A percentile compares a stretch with the other conserved stretches of the same genome.
phyloP scores from a whole-genome alignment of 768 basidiomycete species.

The Psilocybe tampanensis region DNA sequence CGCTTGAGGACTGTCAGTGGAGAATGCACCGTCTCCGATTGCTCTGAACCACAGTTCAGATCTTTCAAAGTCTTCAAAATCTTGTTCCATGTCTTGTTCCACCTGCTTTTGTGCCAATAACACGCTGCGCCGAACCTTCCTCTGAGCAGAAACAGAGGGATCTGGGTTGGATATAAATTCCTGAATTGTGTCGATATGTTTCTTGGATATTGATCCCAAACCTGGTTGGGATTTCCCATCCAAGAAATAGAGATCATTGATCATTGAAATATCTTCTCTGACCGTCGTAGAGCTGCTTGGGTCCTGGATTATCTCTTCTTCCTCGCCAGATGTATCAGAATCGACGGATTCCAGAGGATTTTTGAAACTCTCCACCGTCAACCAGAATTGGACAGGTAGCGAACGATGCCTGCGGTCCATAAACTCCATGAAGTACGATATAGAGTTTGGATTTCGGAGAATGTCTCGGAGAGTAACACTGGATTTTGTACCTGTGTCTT shows the following conservation, averaged over 20 bases:
- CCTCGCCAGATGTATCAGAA: slow-evolving; percentile 65
- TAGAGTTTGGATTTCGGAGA: slow-evolving; percentile 83
- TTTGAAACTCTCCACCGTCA: slow-evolving; percentile 97
- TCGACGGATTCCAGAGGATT: slow-evolving; percentile 89
- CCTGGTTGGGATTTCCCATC: slow-evolving; percentile 56
- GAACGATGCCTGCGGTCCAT: slow-evolving; percentile 91
- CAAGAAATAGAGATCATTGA: slow-evolving; percentile 87
- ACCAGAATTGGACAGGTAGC: slow-evolving; percentile 93
- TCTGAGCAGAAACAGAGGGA: slow-evolving; percentile 43
- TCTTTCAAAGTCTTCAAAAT: slow-evolving; percentile 86
- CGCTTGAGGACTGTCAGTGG: slow-evolving; percentile 18
- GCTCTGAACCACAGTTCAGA: slow-evolving; percentile 95
- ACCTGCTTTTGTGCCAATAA: slow-evolving; percentile 85
- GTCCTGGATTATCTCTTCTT: slow-evolving; percentile 56
- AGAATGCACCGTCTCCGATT: slow-evolving; percentile 65
- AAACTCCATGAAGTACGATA: slow-evolving; percentile 98
- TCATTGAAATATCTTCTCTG: slow-evolving; percentile 87
- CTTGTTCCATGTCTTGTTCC: slow-evolving; percentile 87
- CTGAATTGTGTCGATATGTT: slow-evolving; percentile 71
- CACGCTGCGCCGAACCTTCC: slow-evolving; percentile 74
- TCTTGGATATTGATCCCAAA: slow-evolving; percentile 65
- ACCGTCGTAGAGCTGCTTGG: slow-evolving; percentile 60
- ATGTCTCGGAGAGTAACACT: slow-evolving; percentile 74
- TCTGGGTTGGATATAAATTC: slow-evolving; percentile 58
- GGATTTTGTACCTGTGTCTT: slow-evolving; percentile 47